Evolutionary conservation across 208 protist genomes (phyloP).

Genomic region (Lotmaria passim): DNA sequence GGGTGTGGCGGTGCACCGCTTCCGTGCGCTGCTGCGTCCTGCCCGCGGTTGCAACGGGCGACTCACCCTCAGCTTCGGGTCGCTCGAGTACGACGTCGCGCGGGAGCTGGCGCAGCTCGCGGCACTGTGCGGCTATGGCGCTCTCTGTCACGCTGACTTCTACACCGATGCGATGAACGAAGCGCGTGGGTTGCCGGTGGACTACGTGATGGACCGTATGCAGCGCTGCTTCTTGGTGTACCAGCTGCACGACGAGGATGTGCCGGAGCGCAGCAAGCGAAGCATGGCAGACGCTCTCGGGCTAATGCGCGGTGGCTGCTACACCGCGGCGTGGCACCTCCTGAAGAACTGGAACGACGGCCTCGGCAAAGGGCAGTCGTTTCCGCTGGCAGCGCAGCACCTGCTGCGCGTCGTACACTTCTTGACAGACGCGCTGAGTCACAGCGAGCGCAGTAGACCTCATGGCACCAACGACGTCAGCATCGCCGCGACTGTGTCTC

Average conservation of each 20-base stretch:
- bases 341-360: not conserved
- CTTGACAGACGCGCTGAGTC: not conserved
- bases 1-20: slow-evolving; percentile 33
- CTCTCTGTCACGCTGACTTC: slow-evolving; percentile 31
- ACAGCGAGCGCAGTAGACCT: not conserved
- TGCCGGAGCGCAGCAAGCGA: slow-evolving; percentile 11
- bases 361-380: not conserved
- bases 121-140: slow-evolving; percentile 23
- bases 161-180: slow-evolving; percentile 22
- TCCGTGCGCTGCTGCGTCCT: slow-evolving; percentile 13
- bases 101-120: slow-evolving; percentile 26
- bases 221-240: slow-evolving; percentile 23
- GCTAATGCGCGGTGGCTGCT: slow-evolving; percentile 23
- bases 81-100: slow-evolving; percentile 24
- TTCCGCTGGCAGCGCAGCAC: slow-evolving; percentile 3
- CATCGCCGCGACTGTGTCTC: no score
- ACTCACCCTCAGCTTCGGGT: slow-evolving; percentile 27
- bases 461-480: not conserved
- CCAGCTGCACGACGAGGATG: slow-evolving; percentile 26
- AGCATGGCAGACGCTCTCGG: slow-evolving; percentile 19
- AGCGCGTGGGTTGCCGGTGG: slow-evolving; percentile 20
- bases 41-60: slow-evolving; percentile 15
- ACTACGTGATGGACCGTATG: slow-evolving; percentile 35
- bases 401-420: slow-evolving; percentile 13
- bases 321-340: slow-evolving; percentile 5